Base-by-base conservation (phyloP, 1,139 yeast genomes). In the Insectozyma bohioensis region DNA sequence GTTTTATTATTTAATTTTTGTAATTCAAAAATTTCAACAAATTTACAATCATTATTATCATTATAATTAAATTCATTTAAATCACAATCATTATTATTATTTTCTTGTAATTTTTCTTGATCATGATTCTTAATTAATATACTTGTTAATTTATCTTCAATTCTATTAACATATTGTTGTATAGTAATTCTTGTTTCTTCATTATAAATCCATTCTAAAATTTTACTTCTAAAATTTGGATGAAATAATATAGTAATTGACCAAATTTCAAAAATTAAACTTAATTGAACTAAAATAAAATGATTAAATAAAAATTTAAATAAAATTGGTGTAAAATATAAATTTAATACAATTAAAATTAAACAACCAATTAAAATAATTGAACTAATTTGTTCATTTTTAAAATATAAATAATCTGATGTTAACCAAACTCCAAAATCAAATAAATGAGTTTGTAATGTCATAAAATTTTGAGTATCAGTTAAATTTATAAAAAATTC, bases 391-490 rank as follows among this genome's bases (percentile, higher is more conserved):
- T 75, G 71, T 47, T 82, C 90, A 50, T 82, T 78, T 40, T 70
- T 68, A 53, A 80, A 87, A 52, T 73, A 82, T 1, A 85, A 76
- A 51, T 80, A 78, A 40, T 76, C 78, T 17, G 63, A 58, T 17
- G 85, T 63, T 31, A 75, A 39, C 51, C 68, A 60, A 15, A 69
- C 61, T 5, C 75, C 38, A 21, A 67, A 64, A 56, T 87, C 94
- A 67, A 80, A 86, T 0, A 67, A 58, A n/a, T 62, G 56, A 8
- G 83, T 78, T 49, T 80, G 85, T 12, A 80, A 53, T n/a, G 80
- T 55, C 87, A 85, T 82, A 46, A 80, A 82, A 54, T 87, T 87
- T 51, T 87, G 96, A 36, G 87, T 66, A 58, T 87, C 96, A 1
- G 95, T 85, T 46, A 85, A 63, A 53, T 87, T 87, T 41, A 87